phyloP scores from a whole-genome alignment of 2,329 filamentous ascomycete species.

The Verticillium nonalfalfae region DNA sequence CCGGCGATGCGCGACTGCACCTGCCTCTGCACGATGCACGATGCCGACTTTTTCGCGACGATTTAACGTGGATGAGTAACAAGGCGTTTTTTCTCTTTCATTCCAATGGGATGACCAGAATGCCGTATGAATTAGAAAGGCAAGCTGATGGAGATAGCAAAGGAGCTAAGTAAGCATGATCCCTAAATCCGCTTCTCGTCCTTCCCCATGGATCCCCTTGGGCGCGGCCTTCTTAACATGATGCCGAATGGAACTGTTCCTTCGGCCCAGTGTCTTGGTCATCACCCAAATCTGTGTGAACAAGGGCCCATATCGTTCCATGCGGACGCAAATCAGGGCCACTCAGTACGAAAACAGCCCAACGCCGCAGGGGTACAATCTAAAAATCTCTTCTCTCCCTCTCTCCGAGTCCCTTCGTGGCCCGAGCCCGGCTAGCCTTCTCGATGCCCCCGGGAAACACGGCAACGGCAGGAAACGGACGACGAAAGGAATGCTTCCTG shows the following conservation, averaged over 20 bases:
- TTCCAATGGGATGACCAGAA: neutral
- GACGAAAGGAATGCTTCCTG: neutral
- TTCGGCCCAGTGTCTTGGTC: neutral
- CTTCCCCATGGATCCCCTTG: neutral
- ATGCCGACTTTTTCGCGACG: neutral
- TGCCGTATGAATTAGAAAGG: neutral
- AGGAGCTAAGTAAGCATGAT: too few relatives aligned
- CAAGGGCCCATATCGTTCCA: neutral
- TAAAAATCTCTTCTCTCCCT: neutral
- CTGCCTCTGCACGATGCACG: neutral
- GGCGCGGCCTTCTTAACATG: neutral
- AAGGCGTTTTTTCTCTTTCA: neutral
- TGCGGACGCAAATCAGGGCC: neutral
- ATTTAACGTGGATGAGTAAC: neutral
- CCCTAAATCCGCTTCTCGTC: neutral
- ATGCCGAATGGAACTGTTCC: neutral
- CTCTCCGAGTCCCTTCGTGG: too few relatives aligned
- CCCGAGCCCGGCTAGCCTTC: too few relatives aligned
- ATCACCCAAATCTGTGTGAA: neutral
- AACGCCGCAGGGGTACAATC: neutral
- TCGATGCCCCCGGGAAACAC: neutral
- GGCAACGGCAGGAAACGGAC: neutral
- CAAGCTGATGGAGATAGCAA: neutral
- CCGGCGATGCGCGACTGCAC: neutral
- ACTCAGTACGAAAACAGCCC: neutral